Evolutionary conservation across 495 filamentous ascomycete species (phyloP).

Genomic region (Massariosphaeria phaeospora): DNA sequence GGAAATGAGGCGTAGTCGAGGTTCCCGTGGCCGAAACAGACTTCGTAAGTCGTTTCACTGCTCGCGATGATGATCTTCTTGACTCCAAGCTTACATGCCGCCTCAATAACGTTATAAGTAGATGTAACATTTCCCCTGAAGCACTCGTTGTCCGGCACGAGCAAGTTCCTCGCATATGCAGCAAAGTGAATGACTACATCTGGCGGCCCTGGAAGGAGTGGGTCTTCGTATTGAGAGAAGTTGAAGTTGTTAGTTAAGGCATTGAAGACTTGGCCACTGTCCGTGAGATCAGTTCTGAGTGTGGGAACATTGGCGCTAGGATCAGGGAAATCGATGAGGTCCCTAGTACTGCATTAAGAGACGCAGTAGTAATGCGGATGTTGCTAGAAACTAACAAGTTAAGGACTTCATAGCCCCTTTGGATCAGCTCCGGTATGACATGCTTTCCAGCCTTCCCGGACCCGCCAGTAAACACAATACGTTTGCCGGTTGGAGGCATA

Average conservation of each 20-base stretch:
- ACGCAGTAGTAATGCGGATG: too few species aligned
- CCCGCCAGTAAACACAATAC: slow-evolving; percentile 56
- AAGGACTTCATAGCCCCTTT: slow-evolving; percentile 50
- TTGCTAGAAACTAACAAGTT: too few species aligned
- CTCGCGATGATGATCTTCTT: slow-evolving; percentile 58
- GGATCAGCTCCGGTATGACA: slow-evolving; percentile 51
- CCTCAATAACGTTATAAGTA: slow-evolving; percentile 60
- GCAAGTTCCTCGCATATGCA: slow-evolving; percentile 56
- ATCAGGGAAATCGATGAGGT: slow-evolving; percentile 47
- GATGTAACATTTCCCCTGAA: slow-evolving; percentile 51
- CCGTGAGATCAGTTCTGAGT: slow-evolving; percentile 54
- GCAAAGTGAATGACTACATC: slow-evolving; percentile 61
- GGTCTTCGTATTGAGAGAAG: slow-evolving; percentile 46
- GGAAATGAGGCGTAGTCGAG: slow-evolving; percentile 54
- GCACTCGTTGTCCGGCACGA: slow-evolving; percentile 56
- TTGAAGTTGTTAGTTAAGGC: slow-evolving; percentile 55
- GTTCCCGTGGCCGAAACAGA: slow-evolving; percentile 55
- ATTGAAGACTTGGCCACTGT: slow-evolving; percentile 56
- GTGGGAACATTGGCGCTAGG: slow-evolving; percentile 49
- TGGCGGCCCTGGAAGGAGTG: slow-evolving; percentile 42
- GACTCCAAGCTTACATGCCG: slow-evolving; percentile 54
- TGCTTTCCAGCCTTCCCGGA: slow-evolving; percentile 57
- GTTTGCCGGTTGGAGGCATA: slow-evolving; percentile 35
- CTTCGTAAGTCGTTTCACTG: slow-evolving; percentile 55
- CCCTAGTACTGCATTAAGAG: too few species aligned